A percentile compares a stretch with the other conserved stretches of the same genome.
Conservation (phyloP, 441 rosid species). For the Syzygium malaccense region DNA sequence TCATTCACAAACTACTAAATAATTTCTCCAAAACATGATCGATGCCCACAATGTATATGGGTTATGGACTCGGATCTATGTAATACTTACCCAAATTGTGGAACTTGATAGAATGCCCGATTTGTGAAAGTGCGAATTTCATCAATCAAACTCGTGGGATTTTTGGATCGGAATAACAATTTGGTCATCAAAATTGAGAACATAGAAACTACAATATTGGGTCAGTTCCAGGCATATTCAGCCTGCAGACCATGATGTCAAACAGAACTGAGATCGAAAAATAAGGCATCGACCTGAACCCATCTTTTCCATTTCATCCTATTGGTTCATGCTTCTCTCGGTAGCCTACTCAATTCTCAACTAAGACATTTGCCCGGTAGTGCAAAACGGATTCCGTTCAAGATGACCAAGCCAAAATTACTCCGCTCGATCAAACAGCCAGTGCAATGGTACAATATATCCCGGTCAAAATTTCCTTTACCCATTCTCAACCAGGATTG, state of each 20-base stretch:
- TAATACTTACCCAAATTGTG: background rate
- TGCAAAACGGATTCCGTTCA: background rate
- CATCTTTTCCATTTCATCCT: background rate
- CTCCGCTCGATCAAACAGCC: background rate
- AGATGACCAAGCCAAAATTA: background rate
- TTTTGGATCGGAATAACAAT: background rate
- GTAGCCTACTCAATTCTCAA: background rate
- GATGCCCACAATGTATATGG: background rate
- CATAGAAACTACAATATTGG: background rate
- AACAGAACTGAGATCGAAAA: background rate
- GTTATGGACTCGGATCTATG: background rate
- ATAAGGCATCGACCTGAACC: background rate
- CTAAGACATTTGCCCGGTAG: background rate
- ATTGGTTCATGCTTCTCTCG: background rate
- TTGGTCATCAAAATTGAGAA: background rate
- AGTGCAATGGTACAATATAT: background rate
- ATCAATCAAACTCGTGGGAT: accelerated
- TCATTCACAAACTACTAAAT: too few relatives aligned
- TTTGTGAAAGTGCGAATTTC: background rate
- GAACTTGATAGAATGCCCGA: background rate
- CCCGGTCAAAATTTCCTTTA: background rate
- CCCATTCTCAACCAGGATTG: background rate
- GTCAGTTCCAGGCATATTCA: background rate
- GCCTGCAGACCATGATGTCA: background rate
- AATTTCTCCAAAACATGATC: background rate